Evolutionary conservation across 768 basidiomycete genomes (phyloP).

Genomic region (Boletales sp.): DNA sequence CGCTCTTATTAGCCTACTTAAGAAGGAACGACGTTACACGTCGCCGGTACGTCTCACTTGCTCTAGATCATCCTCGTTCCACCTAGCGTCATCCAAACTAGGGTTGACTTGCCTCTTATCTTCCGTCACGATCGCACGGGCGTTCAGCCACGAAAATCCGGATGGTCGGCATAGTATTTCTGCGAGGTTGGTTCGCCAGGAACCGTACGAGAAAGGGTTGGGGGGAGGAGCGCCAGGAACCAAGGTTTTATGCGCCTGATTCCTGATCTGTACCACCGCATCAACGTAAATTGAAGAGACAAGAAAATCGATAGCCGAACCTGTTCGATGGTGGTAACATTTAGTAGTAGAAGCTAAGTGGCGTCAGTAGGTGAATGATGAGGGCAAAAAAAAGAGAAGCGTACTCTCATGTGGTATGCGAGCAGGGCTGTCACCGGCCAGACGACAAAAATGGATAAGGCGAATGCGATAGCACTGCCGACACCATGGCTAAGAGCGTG

Average conservation of each 20-base stretch:
- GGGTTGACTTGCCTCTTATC: slow-evolving; percentile 79
- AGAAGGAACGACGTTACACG: slow-evolving; percentile 8
- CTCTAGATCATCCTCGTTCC: slow-evolving; percentile 25
- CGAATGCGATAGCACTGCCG: slow-evolving; percentile 82
- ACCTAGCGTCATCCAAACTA: slow-evolving; percentile 39
- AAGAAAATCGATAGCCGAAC: slow-evolving; percentile 39
- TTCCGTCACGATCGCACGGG: slow-evolving; percentile 54
- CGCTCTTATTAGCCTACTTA: background rate
- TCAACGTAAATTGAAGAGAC: slow-evolving; percentile 4
- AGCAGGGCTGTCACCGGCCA: slow-evolving; percentile 83
- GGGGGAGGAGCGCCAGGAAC: slow-evolving; percentile 62
- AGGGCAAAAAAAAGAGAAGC: slow-evolving; percentile 23
- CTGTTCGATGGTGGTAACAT: slow-evolving; percentile 96
- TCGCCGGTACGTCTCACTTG: slow-evolving; percentile 10
- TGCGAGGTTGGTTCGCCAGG: slow-evolving; percentile 67
- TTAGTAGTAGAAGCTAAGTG: slow-evolving; percentile 69
- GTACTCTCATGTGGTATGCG: slow-evolving; percentile 81
- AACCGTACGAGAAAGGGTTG: slow-evolving; percentile 86
- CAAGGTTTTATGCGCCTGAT: slow-evolving; percentile 73
- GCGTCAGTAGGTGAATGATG: slow-evolving; percentile 1
- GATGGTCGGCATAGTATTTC: slow-evolving; percentile 78
- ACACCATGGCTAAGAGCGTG: slow-evolving; percentile 48
- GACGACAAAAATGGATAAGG: slow-evolving; percentile 64
- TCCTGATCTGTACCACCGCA: slow-evolving; percentile 60
- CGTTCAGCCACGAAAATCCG: slow-evolving; percentile 78